Evolutionary conservation across 106 monocot genomes (phyloP).

Genomic region (Posidonia australis): DNA sequence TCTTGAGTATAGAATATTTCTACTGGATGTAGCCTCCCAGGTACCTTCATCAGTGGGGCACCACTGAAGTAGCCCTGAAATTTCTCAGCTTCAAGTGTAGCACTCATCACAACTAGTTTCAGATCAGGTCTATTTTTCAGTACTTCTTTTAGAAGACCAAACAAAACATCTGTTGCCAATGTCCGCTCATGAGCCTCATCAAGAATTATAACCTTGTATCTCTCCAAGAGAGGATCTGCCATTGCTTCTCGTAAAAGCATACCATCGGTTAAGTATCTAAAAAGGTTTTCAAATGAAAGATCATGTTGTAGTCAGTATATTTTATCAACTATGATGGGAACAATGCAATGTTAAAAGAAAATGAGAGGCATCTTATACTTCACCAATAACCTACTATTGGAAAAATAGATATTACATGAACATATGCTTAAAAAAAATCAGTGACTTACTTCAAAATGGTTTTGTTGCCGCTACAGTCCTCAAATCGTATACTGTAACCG

Average conservation of each 20-base stretch:
- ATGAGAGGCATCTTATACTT: not conserved
- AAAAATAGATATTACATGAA: too few relatives aligned
- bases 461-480: constrained; percentile 31
- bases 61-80: constrained; percentile 26
- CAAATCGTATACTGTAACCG: constrained; percentile 28
- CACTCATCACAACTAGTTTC: constrained; percentile 29
- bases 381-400: not conserved
- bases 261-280: constrained; percentile 32
- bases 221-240: constrained; percentile 12
- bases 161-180: constrained; percentile 27
- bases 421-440: not conserved
- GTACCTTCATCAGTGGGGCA: constrained; percentile 29
- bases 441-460: constrained; percentile 22
- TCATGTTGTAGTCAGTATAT: not conserved
- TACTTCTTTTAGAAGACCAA: constrained; percentile 30
- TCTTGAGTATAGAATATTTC: constrained; percentile 28
- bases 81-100: constrained; percentile 29
- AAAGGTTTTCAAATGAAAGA: not conserved
- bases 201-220: constrained; percentile 29
- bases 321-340: not conserved
- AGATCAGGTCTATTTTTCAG: constrained; percentile 21
- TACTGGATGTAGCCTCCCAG: constrained; percentile 26
- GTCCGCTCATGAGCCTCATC: constrained; percentile 33
- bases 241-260: constrained; percentile 34
- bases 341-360: not conserved